These are phyloP conservation scores for Nyssa sinensis DNA, from an alignment of 148 eudicot genomes.

Conservation along the genomic window DNA sequence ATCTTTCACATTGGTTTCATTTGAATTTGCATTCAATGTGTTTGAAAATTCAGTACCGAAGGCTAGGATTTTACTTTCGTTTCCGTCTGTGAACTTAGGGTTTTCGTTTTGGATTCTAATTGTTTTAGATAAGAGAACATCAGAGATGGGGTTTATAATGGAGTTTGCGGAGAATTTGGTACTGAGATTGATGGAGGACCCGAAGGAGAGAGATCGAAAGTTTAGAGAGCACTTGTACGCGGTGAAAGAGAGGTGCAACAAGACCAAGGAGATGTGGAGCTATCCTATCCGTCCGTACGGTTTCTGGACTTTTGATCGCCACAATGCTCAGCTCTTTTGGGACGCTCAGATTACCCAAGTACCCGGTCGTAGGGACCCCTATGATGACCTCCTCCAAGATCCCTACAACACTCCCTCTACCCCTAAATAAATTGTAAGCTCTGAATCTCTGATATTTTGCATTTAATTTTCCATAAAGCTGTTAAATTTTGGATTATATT, in stretches of 20 bases:
- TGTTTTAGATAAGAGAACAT: neutral
- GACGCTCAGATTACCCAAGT: conserved; percentile 94
- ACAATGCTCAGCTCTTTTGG: conserved; percentile 89
- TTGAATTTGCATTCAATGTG: neutral
- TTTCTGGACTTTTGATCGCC: conserved; percentile 91
- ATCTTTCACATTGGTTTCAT: neutral
- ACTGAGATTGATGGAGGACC: conserved; percentile 84
- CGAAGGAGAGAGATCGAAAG: conserved; percentile 67
- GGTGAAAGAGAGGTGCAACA: conserved; percentile 59
- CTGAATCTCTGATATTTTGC: neutral
- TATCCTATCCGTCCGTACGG: conserved; percentile 86
- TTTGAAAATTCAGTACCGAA: neutral
- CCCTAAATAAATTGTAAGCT: conserved; percentile 38
- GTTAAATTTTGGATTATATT: too few species aligned
- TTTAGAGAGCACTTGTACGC: conserved; percentile 78
- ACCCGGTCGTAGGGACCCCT: conserved; percentile 86
- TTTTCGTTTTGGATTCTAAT: neutral
- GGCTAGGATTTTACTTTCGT: neutral
- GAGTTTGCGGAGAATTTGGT: conserved; percentile 87
- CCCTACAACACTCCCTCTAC: conserved; percentile 22
- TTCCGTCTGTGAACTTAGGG: neutral
- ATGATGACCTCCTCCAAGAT: conserved; percentile 75
- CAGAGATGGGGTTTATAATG: conserved; percentile 73
- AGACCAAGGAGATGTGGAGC: conserved; percentile 85
- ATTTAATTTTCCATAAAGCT: too few species aligned